phyloP scores from a whole-genome alignment of 805 yeast genomes.

The Cyberlindnera misumaiensis region DNA sequence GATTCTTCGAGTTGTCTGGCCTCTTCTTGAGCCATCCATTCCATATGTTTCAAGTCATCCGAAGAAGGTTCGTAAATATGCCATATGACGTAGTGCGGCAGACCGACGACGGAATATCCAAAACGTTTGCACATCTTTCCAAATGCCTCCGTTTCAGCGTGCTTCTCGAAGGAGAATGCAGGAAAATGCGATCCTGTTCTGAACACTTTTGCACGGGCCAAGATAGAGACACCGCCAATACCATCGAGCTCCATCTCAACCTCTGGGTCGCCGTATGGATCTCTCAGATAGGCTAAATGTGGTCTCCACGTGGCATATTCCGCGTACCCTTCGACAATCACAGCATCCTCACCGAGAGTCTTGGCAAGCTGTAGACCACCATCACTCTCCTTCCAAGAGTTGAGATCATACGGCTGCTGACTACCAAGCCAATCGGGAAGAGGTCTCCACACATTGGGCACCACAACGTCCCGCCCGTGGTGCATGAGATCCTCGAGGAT shows the following conservation, averaged over 20 bases:
- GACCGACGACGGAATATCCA: slow-evolving; percentile 85
- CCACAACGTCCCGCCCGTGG: slow-evolving; percentile 86
- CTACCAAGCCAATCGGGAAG: slow-evolving; percentile 82
- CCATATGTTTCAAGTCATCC: slow-evolving; percentile 85
- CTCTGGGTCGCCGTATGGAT: slow-evolving; percentile 91
- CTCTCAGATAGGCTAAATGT: slow-evolving; percentile 89
- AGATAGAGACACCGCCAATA: slow-evolving; percentile 93
- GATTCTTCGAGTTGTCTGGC: slow-evolving; percentile 57
- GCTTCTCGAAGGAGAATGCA: slow-evolving; percentile 91
- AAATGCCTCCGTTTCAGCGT: slow-evolving; percentile 97
- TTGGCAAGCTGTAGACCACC: slow-evolving; percentile 76
- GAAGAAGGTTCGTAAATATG: slow-evolving; percentile 93
- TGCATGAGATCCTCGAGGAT: slow-evolving; percentile 90
- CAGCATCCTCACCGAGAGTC: slow-evolving; percentile 83
- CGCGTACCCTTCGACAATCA: slow-evolving; percentile 94
- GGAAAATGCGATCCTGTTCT: slow-evolving; percentile 93
- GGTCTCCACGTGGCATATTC: slow-evolving; percentile 99
- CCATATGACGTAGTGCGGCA: slow-evolving; percentile 96
- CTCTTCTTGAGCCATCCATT: slow-evolving; percentile 86
- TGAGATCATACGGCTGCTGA: slow-evolving; percentile 79
- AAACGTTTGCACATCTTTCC: slow-evolving; percentile 83
- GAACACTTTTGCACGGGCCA: slow-evolving; percentile 84
- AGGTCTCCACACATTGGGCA: slow-evolving; percentile 93
- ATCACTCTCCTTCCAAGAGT: slow-evolving; percentile 81
- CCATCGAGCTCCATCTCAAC: slow-evolving; percentile 94